These are phyloP conservation scores for Neonectria magnoliae DNA, from an alignment of 2,329 filamentous ascomycete genomes.

Conservation along the genomic window DNA sequence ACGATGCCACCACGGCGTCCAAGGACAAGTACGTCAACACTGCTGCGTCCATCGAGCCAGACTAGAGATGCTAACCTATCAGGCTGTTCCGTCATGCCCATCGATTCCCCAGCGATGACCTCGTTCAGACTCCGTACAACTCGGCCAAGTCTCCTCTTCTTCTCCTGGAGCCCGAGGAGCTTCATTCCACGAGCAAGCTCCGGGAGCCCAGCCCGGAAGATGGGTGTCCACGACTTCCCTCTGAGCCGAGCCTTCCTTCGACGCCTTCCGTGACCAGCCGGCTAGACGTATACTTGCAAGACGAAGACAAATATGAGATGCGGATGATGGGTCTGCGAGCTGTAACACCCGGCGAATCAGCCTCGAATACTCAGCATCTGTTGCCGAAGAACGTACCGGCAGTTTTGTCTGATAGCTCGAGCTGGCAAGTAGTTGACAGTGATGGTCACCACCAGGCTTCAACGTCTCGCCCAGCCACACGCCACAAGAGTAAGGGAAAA, in stretches of 20 bases:
- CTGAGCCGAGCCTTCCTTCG: slow-evolving; percentile 16
- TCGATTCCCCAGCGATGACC: background rate
- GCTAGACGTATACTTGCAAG: slow-evolving; percentile 30
- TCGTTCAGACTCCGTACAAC: background rate
- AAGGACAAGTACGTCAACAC: slow-evolving; percentile 18
- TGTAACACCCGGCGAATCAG: background rate
- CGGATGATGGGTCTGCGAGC: slow-evolving; percentile 16
- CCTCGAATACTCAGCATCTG: background rate
- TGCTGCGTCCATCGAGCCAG: background rate
- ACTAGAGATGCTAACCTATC: slow-evolving; percentile 9
- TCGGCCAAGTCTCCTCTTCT: slow-evolving; percentile 10
- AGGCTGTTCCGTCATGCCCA: slow-evolving; percentile 12
- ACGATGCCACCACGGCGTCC: slow-evolving; percentile 15
- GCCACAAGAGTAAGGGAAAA: background rate
- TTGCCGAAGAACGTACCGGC: background rate
- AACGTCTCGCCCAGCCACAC: background rate
- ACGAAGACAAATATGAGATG: slow-evolving; percentile 26
- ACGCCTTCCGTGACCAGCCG: slow-evolving; percentile 8
- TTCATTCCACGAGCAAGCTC: background rate
- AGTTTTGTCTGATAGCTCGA: background rate
- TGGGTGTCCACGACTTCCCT: slow-evolving; percentile 20
- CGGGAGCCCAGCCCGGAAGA: background rate
- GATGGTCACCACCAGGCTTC: background rate
- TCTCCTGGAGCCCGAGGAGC: slow-evolving; percentile 12
- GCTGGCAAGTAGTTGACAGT: slow-evolving; percentile 18